Evolutionary conservation across 208 protist genomes (phyloP), one percentile per base, ranked within the genome.

Genomic region (Leishmania arabica): DNA sequence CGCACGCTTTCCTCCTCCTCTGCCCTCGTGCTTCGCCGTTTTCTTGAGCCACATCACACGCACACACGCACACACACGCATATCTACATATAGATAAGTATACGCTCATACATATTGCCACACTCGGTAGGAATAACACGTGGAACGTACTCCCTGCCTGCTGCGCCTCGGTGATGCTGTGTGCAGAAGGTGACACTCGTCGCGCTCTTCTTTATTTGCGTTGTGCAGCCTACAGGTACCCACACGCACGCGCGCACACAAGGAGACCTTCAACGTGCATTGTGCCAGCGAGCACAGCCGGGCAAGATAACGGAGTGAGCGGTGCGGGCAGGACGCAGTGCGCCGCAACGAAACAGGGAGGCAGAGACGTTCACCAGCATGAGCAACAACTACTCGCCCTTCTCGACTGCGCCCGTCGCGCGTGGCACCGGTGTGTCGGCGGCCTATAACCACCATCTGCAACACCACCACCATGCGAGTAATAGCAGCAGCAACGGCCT

Each of bases 361-460:
- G 27, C 9, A 77, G 49, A 77, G 27, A 54, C 27, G n/a, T n/a
- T 13, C 11, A 13, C 27, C 45, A 73, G 60, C 1, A 81, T 84
- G 81, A 85, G 70, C 72, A 85, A 75, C 82, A 80, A 53, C 40
- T 82, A 85, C 40, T 81, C 68, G 9, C 73, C 79, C 40, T 81
- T 81, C 40, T 81, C 81, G 2, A 85, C 81, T 27, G 81, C 75
- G 11, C 81, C 81, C 1, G 64, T 49, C 9, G 71, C 70, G n/a
- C 81, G 80, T 78, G 77, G 68, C 19, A 27, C 21, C 3, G 60
- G 53, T 53, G 11, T 66, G 60, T 51, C 42, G 17, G 27, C 34
- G 27, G 58, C 27, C 42, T 64, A 65, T 53, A 60, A 78, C 58
- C 75, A 65, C 19, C 75, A 78, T n/a, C 37, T 17, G 5, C 58